phyloP scores from a whole-genome alignment of 2,329 filamentous ascomycete species.

The Fonsecaea monophora region DNA sequence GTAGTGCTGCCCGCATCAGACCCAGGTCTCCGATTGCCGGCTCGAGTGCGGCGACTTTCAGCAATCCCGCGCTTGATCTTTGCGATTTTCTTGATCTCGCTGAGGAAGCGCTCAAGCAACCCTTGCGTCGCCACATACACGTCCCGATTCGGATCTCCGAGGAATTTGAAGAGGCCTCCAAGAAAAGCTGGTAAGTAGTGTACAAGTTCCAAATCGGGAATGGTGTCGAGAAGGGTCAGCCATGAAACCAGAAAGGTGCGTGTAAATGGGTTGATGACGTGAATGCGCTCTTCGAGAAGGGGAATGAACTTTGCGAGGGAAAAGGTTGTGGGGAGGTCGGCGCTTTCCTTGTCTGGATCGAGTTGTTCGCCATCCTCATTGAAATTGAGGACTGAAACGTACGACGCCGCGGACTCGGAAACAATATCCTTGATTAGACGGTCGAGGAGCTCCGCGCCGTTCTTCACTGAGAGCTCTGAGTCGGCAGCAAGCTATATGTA shows the following conservation, averaged over 20 bases:
- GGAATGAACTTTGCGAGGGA: constrained; percentile 91
- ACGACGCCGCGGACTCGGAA: constrained; percentile 90
- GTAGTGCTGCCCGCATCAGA: constrained; percentile 44
- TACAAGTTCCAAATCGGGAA: constrained; percentile 94
- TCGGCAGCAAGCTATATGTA: constrained; percentile 81
- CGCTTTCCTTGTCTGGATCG: constrained; percentile 46
- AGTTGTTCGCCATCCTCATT: constrained; percentile 54
- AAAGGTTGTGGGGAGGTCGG: constrained; percentile 81
- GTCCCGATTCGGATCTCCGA: constrained; percentile 88
- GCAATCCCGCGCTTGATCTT: constrained; percentile 89
- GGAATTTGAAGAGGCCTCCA: constrained; percentile 84
- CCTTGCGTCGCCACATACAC: constrained; percentile 93
- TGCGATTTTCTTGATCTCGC: constrained; percentile 93
- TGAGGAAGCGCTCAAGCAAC: constrained; percentile 86
- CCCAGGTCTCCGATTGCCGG: constrained; percentile 26
- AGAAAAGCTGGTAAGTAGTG: constrained; percentile 91
- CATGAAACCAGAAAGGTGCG: constrained; percentile 94
- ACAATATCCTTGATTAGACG: constrained; percentile 96
- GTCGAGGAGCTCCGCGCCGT: constrained; percentile 93
- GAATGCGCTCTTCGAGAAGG: constrained; percentile 89
- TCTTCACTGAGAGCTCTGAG: constrained; percentile 95
- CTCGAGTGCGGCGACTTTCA: constrained; percentile 78
- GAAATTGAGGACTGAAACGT: constrained; percentile 83
- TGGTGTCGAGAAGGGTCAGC: constrained; percentile 93
- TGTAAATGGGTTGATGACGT: constrained; percentile 92